These are phyloP conservation scores for Solanum bulbocastanum DNA, from an alignment of 257 asterid species.

Conservation along the genomic window DNA sequence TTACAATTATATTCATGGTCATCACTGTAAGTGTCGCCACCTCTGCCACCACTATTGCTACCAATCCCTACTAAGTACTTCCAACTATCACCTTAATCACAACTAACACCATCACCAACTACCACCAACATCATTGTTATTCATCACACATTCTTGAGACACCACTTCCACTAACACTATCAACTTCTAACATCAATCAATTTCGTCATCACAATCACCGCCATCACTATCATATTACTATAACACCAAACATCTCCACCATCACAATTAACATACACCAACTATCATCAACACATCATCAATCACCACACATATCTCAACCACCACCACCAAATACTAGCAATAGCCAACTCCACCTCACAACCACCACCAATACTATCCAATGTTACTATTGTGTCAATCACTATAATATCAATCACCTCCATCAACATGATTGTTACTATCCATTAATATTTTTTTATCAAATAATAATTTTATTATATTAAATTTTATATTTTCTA, in stretches of 20 bases:
- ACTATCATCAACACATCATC: too few species aligned
- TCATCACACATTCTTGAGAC: too few species aligned
- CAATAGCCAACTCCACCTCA: background rate
- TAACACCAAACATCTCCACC: background rate
- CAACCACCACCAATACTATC: background rate
- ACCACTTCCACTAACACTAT: background rate
- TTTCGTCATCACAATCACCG: fast-evolving
- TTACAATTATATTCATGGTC: background rate
- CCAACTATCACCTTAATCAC: background rate
- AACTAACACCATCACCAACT: too few species aligned
- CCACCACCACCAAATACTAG: background rate
- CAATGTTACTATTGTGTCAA: too few species aligned
- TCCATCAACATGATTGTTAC: background rate
- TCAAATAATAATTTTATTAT: too few species aligned
- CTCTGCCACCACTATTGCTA: background rate
- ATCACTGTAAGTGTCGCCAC: background rate
- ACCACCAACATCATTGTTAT: background rate
- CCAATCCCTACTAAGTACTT: background rate
- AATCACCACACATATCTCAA: background rate
- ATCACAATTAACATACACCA: background rate
- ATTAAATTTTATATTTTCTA: too few species aligned
- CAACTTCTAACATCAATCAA: background rate
- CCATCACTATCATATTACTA: background rate
- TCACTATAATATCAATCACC: background rate
- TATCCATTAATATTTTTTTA: background rate